Evolutionary conservation across 2,329 filamentous ascomycete genomes (phyloP).

Genomic region (Aspergillus proliferans): DNA sequence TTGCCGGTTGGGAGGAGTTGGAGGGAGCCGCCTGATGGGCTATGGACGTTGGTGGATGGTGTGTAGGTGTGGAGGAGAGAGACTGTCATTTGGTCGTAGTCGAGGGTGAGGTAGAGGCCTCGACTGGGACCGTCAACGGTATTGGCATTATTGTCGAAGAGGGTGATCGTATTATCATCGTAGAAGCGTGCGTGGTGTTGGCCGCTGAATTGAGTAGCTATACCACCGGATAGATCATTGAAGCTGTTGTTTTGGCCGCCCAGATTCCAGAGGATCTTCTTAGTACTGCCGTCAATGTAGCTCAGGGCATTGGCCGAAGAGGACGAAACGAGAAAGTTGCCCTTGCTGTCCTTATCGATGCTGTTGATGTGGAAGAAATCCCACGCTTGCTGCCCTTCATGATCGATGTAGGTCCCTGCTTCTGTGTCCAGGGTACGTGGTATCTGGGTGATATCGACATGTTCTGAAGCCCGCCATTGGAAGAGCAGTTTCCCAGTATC

Average conservation of each 20-base stretch:
- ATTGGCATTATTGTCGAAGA: constrained; percentile 38
- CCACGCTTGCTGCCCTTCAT: constrained; percentile 27
- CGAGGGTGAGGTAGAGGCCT: constrained; percentile 41
- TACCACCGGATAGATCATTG: constrained; percentile 33
- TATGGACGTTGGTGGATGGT: constrained; percentile 33
- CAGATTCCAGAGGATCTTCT: constrained; percentile 47
- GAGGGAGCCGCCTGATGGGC: constrained; percentile 39
- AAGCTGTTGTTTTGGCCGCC: constrained; percentile 45
- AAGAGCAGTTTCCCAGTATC: constrained; percentile 40
- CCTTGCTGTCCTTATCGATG: constrained; percentile 45
- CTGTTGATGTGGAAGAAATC: constrained; percentile 55
- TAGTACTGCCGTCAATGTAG: constrained; percentile 39
- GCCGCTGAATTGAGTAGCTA: constrained; percentile 44
- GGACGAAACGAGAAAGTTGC: constrained; percentile 41
- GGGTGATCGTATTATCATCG: constrained; percentile 25
- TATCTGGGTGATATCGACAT: constrained; percentile 28
- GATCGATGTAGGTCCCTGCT: constrained; percentile 1
- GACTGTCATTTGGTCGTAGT: constrained; percentile 40
- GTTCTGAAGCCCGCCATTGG: constrained; percentile 44
- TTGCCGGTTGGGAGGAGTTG: constrained; percentile 41
- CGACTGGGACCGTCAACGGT: constrained; percentile 28
- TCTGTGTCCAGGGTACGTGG: constrained; percentile 7
- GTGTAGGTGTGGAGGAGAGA: constrained; percentile 35
- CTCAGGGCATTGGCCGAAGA: constrained; percentile 33
- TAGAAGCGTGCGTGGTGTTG: constrained; percentile 49